Percentiles rank a stretch among this genome's conserved stretches.
Conservation (phyloP, 108 stramenopile species). For the Fragilaria radians region DNA sequence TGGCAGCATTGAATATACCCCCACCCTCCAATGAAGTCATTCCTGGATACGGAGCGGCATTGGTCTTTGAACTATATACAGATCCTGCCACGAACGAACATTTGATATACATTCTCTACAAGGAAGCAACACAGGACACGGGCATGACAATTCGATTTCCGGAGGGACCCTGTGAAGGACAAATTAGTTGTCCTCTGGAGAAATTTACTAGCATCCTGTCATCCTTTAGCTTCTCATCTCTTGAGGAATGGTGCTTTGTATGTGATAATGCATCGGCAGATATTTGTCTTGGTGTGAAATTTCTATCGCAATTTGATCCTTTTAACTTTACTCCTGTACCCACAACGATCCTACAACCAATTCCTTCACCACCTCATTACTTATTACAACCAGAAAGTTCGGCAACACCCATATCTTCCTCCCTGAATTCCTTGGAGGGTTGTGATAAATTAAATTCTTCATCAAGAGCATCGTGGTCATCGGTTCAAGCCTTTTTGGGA, state of each 20-base stretch:
- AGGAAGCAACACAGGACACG: not conserved
- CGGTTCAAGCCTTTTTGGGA: not conserved
- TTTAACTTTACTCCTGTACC: too few relatives aligned
- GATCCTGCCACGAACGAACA: not conserved
- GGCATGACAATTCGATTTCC: not conserved
- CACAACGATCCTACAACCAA: too few relatives aligned
- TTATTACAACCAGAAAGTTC: too few relatives aligned
- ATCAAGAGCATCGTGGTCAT: too few relatives aligned
- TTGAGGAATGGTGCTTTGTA: conserved; percentile 25
- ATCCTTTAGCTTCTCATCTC: not conserved
- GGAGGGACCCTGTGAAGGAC: not conserved
- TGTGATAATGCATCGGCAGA: conserved; percentile 27
- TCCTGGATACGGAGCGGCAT: conserved; percentile 27
- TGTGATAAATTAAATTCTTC: too few relatives aligned
- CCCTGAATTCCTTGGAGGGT: too few relatives aligned
- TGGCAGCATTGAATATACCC: conserved; percentile 18
- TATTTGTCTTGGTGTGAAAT: conserved; percentile 17
- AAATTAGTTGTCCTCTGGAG: not conserved
- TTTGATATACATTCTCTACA: conserved; percentile 24
- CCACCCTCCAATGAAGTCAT: conserved; percentile 13
- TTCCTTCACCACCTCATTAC: too few relatives aligned
- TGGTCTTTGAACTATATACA: conserved; percentile 35
- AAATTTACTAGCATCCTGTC: not conserved
- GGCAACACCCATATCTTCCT: too few relatives aligned
- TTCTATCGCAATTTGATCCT: not conserved